Evolutionary conservation across 2,329 filamentous ascomycete species (phyloP), one percentile per base, ranked within the genome.

Genomic region (Fusarium pseudograminearum): DNA sequence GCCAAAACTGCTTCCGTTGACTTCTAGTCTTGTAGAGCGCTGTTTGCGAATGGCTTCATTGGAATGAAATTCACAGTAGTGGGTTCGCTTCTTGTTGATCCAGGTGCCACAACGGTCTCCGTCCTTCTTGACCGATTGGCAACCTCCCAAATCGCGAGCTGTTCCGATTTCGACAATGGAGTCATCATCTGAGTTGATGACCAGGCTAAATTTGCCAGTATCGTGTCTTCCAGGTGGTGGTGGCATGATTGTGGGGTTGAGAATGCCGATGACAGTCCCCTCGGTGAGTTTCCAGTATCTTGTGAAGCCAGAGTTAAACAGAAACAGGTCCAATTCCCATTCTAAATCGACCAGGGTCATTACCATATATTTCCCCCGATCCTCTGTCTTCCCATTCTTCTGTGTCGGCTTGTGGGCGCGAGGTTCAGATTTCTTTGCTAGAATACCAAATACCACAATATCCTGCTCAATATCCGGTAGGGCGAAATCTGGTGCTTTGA

Each of bases 221-320:
- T 94, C 92, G 18, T 89, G 85, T 64, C 89, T 90, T 22, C 90
- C 88, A 2, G 89, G 89, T 1, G 92, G 91, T 0, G 95, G 95
- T 5, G 95, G 93, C 89, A 99, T 93, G 72, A 98, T 91, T 20
- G 85, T 89, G 2, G 96, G 96, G 76, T 99, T 99, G 31, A 99
- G 84, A 28, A 99, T 92, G 7, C 95, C 96, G 58, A 99, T 85
- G 2, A 98, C 87, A 0, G 94, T 98, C n/a, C 96, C 96, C 3
- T 93, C 88, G 0, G 90, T 90, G n/a, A 98, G 83, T 77, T 97
- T 97, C 91, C 95, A 98, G 82, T 96, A 99, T 57, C 92, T 90
- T 18, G 93, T 91, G 74, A 98, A 98, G 9, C 93, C 97, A 0
- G 91, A 90, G 74, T 93, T 92, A 80, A 99, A 99, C 16, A 99